Evolutionary conservation across 352 stramenopile species (phyloP).

Genomic region (Phytophthora capsici): DNA sequence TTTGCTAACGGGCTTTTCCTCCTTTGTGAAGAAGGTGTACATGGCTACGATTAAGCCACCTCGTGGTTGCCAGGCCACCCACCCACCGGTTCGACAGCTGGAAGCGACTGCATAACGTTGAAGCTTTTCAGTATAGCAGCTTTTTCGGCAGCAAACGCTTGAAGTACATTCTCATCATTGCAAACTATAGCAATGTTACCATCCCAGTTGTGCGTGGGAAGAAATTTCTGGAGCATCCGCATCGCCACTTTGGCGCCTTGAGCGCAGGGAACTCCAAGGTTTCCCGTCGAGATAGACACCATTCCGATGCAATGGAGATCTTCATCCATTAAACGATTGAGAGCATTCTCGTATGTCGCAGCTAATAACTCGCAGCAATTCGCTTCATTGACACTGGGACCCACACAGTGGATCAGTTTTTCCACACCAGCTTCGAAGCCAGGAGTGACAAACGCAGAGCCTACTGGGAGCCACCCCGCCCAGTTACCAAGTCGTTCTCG

Average conservation of each 20-base stretch:
- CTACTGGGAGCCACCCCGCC: conserved; percentile 21
- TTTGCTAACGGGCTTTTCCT: too few species aligned
- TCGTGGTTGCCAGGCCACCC: background rate
- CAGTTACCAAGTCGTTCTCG: background rate
- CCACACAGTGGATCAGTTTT: conserved; percentile 66
- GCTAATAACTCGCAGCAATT: conserved; percentile 46
- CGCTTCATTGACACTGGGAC: conserved; percentile 39
- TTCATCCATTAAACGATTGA: conserved; percentile 44
- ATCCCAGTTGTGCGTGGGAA: conserved; percentile 39
- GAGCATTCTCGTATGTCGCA: conserved; percentile 50
- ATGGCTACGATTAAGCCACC: too few species aligned
- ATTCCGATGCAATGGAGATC: conserved; percentile 55
- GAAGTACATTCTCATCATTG: conserved; percentile 37
- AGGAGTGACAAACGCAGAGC: conserved; percentile 49
- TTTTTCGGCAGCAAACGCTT: conserved; percentile 35
- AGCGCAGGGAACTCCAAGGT: conserved; percentile 41
- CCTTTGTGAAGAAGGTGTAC: too few species aligned
- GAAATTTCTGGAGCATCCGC: conserved; percentile 47
- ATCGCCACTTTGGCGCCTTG: conserved; percentile 41
- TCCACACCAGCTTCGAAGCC: conserved; percentile 53
- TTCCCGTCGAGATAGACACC: conserved; percentile 68
- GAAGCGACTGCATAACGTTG: conserved; percentile 36
- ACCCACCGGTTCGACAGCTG: background rate
- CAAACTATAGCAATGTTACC: conserved; percentile 52
- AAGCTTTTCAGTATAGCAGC: conserved; percentile 35